Evolutionary conservation across 495 filamentous ascomycete genomes (phyloP).

Genomic region (Parathielavia hyrcaniae): DNA sequence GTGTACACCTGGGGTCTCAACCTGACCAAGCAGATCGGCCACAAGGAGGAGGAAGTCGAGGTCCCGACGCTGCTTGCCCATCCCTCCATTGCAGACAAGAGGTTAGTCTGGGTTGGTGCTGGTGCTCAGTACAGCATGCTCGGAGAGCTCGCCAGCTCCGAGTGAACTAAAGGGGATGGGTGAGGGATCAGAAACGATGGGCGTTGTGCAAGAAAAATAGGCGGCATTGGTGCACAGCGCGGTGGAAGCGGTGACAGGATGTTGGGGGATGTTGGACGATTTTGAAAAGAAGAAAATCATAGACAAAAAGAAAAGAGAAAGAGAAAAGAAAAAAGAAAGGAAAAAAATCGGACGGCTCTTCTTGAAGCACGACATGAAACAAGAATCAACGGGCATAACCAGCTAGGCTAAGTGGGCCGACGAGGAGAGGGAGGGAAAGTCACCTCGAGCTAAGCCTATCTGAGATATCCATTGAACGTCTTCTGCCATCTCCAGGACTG

Average conservation of each 20-base stretch:
- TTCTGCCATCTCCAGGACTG: not conserved
- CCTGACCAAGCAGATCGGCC: conserved; percentile 59
- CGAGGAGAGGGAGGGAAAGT: not conserved
- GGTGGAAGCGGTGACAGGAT: not conserved
- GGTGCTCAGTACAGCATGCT: conserved; percentile 61
- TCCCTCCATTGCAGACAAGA: conserved; percentile 48
- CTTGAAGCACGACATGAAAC: not conserved
- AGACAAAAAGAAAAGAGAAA: not conserved
- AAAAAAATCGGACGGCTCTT: not conserved
- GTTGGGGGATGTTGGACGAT: not conserved
- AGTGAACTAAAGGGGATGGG: not conserved
- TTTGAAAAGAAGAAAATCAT: not conserved
- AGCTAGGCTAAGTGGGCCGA: not conserved
- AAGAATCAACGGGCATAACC: not conserved
- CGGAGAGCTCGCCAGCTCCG: conserved; percentile 23
- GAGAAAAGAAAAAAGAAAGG: not conserved
- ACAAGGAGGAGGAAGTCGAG: conserved; percentile 48
- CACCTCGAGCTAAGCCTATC: not conserved
- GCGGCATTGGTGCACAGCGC: not conserved
- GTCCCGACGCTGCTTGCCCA: conserved; percentile 44
- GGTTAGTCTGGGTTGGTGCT: conserved; percentile 50
- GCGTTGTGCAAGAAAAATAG: not conserved
- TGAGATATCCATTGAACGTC: not conserved
- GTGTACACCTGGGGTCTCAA: conserved; percentile 66
- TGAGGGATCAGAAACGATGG: not conserved